These are phyloP conservation scores for Podospora tetraspora DNA, from an alignment of 495 filamentous ascomycete genomes.

Conservation along the genomic window DNA sequence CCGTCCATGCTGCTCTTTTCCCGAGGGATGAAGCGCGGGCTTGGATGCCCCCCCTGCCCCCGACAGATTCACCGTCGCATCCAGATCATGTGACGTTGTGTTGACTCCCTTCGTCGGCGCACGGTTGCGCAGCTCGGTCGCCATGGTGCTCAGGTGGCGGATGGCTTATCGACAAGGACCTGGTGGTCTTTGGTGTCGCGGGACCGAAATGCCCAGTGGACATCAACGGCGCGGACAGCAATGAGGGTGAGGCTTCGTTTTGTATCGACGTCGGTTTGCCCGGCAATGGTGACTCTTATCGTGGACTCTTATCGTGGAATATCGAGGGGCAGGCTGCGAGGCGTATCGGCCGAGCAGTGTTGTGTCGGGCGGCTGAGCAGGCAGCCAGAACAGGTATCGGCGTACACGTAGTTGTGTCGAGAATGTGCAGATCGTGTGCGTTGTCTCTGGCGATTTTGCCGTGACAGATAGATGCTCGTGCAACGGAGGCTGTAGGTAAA, in stretches of 20 bases:
- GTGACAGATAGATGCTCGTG: not conserved
- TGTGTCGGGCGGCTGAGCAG: not conserved
- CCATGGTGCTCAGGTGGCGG: constrained; percentile 11
- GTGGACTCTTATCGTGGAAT: not conserved
- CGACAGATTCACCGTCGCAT: not conserved
- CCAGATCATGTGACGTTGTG: not conserved
- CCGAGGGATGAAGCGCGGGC: constrained; percentile 50
- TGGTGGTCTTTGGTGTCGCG: not conserved
- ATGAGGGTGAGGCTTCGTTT: not conserved
- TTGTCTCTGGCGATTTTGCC: not conserved
- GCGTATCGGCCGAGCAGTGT: not conserved
- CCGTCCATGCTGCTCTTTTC: constrained; percentile 62
- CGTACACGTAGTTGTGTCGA: not conserved
- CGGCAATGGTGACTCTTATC: not conserved
- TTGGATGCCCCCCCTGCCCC: not conserved
- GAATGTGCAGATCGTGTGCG: not conserved
- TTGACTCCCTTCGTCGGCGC: constrained; percentile 4
- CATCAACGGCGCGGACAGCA: not conserved
- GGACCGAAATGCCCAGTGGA: not conserved
- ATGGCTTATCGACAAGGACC: not conserved
- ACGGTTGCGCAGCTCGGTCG: constrained; percentile 22
- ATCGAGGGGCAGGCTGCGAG: not conserved
- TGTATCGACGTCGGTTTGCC: not conserved
- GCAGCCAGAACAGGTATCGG: not conserved
- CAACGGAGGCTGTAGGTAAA: not conserved